Conservation (phyloP, 768 basidiomycete species). For the Tulasnella sp. region DNA sequence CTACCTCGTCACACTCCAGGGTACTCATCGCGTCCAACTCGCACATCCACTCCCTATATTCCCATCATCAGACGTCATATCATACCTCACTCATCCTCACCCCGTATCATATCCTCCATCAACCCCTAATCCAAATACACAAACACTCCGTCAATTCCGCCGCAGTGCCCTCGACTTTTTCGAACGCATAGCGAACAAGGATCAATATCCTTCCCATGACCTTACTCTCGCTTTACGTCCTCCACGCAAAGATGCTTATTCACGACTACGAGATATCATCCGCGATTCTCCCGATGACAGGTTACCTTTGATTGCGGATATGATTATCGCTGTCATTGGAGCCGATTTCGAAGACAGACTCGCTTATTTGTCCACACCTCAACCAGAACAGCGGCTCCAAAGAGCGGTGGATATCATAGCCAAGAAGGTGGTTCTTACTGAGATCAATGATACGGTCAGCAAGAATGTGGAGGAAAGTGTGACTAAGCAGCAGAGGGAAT, state of each 20-base stretch:
- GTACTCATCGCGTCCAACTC: conserved; percentile 52
- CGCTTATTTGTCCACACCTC: conserved; percentile 28
- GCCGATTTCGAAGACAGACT: conserved; percentile 60
- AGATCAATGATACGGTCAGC: conserved; percentile 70
- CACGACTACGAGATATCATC: conserved; percentile 5
- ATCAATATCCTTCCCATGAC: conserved; percentile 46
- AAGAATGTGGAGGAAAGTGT: conserved; percentile 68
- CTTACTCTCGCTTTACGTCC: conserved; percentile 32
- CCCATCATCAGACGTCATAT: conserved; percentile 18
- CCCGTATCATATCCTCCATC: conserved; percentile 25
- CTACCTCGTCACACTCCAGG: conserved; percentile 60
- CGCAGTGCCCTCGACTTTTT: conserved; percentile 51
- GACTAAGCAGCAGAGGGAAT: conserved; percentile 81
- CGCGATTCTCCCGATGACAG: conserved; percentile 4
- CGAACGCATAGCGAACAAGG: conserved; percentile 40
- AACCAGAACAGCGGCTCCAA: conserved; percentile 37
- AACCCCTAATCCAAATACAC: conserved; percentile 33
- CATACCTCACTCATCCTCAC: conserved; percentile 22
- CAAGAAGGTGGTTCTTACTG: conserved; percentile 64
- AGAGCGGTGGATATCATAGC: conserved; percentile 58
- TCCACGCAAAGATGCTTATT: background rate
- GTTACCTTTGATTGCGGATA: conserved; percentile 44
- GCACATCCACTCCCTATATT: conserved; percentile 31
- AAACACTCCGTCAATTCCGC: conserved; percentile 54
- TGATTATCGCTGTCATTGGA: conserved; percentile 46